Evolutionary conservation across 1,284 basidiomycete genomes (phyloP), one percentile per base, ranked within the genome.

Genomic region (Pascua sp.): DNA sequence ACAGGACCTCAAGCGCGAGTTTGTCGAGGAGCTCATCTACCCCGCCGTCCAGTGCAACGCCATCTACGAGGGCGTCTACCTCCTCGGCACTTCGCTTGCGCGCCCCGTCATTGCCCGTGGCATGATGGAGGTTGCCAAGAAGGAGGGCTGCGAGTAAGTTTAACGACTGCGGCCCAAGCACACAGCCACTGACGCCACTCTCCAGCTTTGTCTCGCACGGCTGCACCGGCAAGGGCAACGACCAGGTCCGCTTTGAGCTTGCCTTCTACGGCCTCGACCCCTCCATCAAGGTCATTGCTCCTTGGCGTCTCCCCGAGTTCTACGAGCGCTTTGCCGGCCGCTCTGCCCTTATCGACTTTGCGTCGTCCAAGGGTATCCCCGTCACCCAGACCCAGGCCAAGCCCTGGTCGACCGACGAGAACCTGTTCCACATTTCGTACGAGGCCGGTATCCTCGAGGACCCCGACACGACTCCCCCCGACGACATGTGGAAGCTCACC

Each of bases 401-500:
- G 81, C 95, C 96, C 41, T 99, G 96, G 96, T 98, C 94, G 11
- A 99, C 95, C 13, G 92, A 97, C 78, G 96, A 98, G 81, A 98
- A 98, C 81, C 83, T 98, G 56, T 97, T 96, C 87, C 95, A 99
- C 83, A 98, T 98, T 78, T 98, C 94, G 18, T 98, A 98, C 81
- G 95, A 99, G 79, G 95, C 95, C 38, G 95, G 95, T 57, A 98
- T 98, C 76, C 87, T 98, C 64, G 96, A 99, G 78, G 90, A 98
- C 77, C 95, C 95, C 67, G 85, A 96, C 83, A 87, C 82, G 62
- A 98, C 93, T 10, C 95, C 96, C 56, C 95, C 95, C 37, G 78
- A 79, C n/a, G 95, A 98, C 82, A 99, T 99, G 95, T 99, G 96
- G 95, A 98, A 97, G 79, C 86, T 98, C 67, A 98, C 92, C 62